These are phyloP conservation scores for Akanthomyces dipterigenus DNA, from an alignment of 2,329 filamentous ascomycete species.

Conservation along the genomic window DNA sequence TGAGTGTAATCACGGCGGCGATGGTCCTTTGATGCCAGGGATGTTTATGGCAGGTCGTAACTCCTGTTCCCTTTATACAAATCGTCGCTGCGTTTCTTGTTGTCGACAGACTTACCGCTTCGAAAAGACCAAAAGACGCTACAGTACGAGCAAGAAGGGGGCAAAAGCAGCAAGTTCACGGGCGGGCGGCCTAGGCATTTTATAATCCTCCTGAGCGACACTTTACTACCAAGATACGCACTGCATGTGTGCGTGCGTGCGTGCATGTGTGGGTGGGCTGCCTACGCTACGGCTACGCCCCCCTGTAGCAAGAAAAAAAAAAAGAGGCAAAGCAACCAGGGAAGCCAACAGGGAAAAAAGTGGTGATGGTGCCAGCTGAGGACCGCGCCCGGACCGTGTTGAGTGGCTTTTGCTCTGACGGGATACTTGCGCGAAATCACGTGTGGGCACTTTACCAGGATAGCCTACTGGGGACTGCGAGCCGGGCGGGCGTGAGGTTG, in stretches of 20 bases:
- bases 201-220: background rate
- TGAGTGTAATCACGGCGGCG: background rate
- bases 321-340: background rate
- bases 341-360: background rate
- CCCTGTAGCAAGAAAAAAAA: background rate
- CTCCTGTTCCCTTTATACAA: background rate
- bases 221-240: background rate
- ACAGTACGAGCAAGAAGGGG: background rate
- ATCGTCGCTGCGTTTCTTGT: background rate
- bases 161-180: background rate
- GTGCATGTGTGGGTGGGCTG: slow-evolving; percentile 6
- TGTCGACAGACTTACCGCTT: slow-evolving; percentile 2
- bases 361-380: slow-evolving; percentile 6
- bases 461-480: background rate
- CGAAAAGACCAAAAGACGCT: background rate
- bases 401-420: background rate
- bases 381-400: slow-evolving; percentile 4
- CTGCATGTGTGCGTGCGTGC: background rate
- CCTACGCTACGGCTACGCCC: background rate
- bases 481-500: background rate
- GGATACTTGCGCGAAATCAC: slow-evolving; percentile 7
- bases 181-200: background rate
- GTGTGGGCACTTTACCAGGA: background rate
- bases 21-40: background rate
- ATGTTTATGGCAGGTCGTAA: background rate